Evolutionary conservation across 257 asterid species (phyloP).

Genomic region (Thymus quinquecostatus): DNA sequence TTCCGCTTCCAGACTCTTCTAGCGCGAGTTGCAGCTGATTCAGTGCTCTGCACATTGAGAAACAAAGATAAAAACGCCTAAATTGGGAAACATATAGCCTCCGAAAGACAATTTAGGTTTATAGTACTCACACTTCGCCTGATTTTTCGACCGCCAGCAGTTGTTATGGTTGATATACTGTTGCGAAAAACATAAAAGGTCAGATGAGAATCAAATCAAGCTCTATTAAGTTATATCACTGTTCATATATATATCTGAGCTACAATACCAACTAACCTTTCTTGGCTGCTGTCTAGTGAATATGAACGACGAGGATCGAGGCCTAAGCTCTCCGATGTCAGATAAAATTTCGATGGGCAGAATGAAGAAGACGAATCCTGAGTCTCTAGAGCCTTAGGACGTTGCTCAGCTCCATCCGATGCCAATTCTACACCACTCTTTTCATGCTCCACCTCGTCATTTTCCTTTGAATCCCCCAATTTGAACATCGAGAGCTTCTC

Average conservation of each 20-base stretch:
- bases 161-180: conserved; percentile 55
- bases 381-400: conserved; percentile 39
- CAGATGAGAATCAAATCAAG: conserved; percentile 32
- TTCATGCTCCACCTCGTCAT: conserved; percentile 44
- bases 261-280: conserved; percentile 57
- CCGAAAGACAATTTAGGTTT: neutral
- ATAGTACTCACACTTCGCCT: conserved; percentile 70
- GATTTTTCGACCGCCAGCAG: conserved; percentile 56
- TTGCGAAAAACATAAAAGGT: conserved; percentile 33
- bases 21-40: conserved; percentile 53
- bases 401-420: conserved; percentile 50
- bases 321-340: conserved; percentile 92
- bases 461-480: conserved; percentile 45
- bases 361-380: conserved; percentile 60
- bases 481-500: conserved; percentile 65
- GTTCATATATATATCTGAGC: conserved; percentile 7
- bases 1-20: conserved; percentile 64
- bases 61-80: conserved; percentile 27
- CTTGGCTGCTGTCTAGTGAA: conserved; percentile 76
- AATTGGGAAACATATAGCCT: conserved; percentile 8
- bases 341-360: conserved; percentile 69
- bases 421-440: conserved; percentile 44
- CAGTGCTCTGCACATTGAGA: conserved; percentile 62
- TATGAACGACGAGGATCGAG: conserved; percentile 56
- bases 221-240: neutral